These are phyloP conservation scores for Cryptococcus jaspeensis DNA, from an alignment of 1,284 basidiomycete species.

Conservation along the genomic window DNA sequence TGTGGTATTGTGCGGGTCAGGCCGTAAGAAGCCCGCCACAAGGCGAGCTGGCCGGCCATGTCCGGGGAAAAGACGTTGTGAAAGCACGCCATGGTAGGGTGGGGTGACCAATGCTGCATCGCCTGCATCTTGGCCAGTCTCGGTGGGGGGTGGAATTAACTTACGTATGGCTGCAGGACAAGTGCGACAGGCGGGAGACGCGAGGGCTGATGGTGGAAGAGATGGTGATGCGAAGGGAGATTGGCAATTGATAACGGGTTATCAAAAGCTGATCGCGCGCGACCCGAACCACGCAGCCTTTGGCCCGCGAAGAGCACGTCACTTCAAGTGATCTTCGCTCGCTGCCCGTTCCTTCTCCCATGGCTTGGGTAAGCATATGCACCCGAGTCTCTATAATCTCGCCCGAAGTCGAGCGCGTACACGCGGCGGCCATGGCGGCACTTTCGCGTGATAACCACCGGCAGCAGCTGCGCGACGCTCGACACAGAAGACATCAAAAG, in stretches of 20 bases:
- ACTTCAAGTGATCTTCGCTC: neutral
- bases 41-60: no score
- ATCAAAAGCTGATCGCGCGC: neutral
- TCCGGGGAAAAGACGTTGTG: no score
- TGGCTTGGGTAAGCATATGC: conserved; percentile 1
- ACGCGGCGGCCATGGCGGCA: neutral
- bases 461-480: neutral
- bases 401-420: neutral
- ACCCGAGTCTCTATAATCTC: no score
- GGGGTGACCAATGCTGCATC: no score
- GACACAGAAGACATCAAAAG: neutral
- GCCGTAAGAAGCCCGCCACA: no score
- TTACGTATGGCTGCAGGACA: no score
- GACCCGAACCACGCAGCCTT: neutral
- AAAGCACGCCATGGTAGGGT: no score
- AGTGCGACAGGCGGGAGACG: no score
- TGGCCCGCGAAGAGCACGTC: conserved; percentile 3
- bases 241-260: conserved; percentile 7
- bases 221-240: neutral
- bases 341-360: conserved; percentile 5
- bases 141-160: no score
- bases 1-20: no score
- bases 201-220: no score
- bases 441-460: neutral
- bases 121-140: no score